Base-by-base conservation (phyloP, 192 early-diverging fungal species). In the Umbelopsis sp. region DNA sequence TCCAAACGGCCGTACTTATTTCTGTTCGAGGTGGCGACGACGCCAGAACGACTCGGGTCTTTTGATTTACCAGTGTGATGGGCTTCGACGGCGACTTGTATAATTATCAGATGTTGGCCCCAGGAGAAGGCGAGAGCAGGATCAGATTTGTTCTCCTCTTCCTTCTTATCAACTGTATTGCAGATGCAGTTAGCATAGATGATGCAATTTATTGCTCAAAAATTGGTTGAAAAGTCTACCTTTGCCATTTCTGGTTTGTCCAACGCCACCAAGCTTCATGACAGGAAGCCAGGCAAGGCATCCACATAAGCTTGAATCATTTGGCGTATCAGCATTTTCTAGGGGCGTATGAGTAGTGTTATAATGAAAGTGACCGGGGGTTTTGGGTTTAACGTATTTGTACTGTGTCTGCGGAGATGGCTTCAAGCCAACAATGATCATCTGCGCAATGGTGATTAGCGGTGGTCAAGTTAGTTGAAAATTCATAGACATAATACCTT, bases 271-370 rank as follows among this genome's bases (percentile, higher is more conserved):
- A 66, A 72, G 68, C 61, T 88, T 88, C 18, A 74, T 76, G 6
- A 82, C 83, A 30, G 87, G 87, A 45, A 83, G 74, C 87, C 87
- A 88, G 0, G 85, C 83, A 27, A 88, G 64, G 72, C 84, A 83
- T 0, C 87, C 87, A 33, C 83, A 84, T 13, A 86, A 35, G 37
- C 46, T 52, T 13, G 67, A 66, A 12, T 35, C 37, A 49, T 44
- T 41, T 41, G 37, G 37, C 7, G 37, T 41, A 41, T 41, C 37
- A 41, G 37, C 10, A 6, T 1, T 41, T 41, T 41, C 37, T 41
- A 6, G 5, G 5, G 37, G 37, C 1, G 37, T 6, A 6, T 41
- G 37, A 35, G 33, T 37, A 18, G 55, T 13, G 5, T 61, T 61
- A 33, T 61, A 30, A 18, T 61, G 55, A 61, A 61, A 61, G 30